These are phyloP conservation scores for Mycena rosella DNA, from an alignment of 768 basidiomycete species.

Conservation along the genomic window DNA sequence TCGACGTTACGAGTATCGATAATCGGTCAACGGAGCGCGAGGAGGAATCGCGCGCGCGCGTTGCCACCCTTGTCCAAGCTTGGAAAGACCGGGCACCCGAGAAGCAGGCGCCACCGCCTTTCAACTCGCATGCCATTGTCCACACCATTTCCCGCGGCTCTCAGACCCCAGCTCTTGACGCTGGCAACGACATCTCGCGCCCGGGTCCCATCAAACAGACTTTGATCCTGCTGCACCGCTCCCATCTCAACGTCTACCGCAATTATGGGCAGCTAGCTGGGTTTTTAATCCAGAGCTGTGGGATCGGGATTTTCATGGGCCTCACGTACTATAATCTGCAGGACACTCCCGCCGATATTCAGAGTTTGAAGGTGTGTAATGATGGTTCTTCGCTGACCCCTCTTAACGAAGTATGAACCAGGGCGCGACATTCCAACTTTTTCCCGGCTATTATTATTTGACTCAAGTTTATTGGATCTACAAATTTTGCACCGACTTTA, in stretches of 20 bases:
- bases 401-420: conserved; percentile 42
- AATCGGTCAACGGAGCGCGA: conserved; percentile 53
- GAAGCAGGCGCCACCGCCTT: conserved; percentile 14
- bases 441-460: conserved; percentile 48
- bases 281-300: conserved; percentile 39
- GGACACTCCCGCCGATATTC: conserved; percentile 45
- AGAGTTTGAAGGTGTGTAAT: conserved; percentile 39
- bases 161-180: neutral
- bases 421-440: conserved; percentile 47
- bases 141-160: conserved; percentile 36
- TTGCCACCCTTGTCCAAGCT: conserved; percentile 47
- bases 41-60: conserved; percentile 47
- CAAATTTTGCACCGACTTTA: conserved; percentile 35
- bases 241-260: conserved; percentile 39
- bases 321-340: conserved; percentile 52
- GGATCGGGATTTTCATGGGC: conserved; percentile 46
- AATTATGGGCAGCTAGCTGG: conserved; percentile 41
- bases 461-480: conserved; percentile 45
- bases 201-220: conserved; percentile 37
- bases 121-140: conserved; percentile 18
- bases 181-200: conserved; percentile 21
- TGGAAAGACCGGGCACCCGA: conserved; percentile 45
- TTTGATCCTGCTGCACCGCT: conserved; percentile 34
- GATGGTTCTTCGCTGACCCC: conserved; percentile 33
- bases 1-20: conserved; percentile 49